A percentile compares a stretch with the other conserved stretches of the same genome.
phyloP scores from a whole-genome alignment of 139 green algal species.

The Tetratostichococcus sp. region DNA sequence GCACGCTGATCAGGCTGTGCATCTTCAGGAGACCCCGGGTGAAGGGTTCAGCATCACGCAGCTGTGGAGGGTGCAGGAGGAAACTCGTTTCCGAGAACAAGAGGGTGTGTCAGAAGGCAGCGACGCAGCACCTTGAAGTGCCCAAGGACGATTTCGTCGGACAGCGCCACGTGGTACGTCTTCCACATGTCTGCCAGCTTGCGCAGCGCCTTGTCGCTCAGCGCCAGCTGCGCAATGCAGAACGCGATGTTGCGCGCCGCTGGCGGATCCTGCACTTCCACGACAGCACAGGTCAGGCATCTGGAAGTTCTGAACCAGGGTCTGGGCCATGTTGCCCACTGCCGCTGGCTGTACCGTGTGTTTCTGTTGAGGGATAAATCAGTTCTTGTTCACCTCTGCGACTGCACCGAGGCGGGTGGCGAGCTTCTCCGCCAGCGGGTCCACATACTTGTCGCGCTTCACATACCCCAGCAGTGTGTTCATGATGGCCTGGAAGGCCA shows the following conservation, averaged over 20 bases:
- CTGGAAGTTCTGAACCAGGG: not conserved
- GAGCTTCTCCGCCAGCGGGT: slow-evolving; percentile 75
- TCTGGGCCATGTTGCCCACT: not conserved
- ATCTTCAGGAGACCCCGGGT: no score
- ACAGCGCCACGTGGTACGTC: slow-evolving; percentile 73
- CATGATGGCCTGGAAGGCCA: slow-evolving; percentile 66
- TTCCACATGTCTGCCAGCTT: slow-evolving; percentile 68
- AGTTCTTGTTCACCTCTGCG: no score
- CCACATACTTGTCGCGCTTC: slow-evolving; percentile 77
- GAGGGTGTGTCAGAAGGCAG: no score
- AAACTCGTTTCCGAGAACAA: no score
- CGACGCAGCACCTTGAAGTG: slow-evolving; percentile 37
- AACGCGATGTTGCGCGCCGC: slow-evolving; percentile 83
- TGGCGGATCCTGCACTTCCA: slow-evolving; percentile 4
- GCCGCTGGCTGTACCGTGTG: no score
- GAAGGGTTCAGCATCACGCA: no score
- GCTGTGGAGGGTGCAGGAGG: no score
- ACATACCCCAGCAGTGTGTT: slow-evolving; percentile 74
- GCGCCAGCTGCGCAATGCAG: slow-evolving; percentile 71
- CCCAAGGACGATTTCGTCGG: slow-evolving; percentile 52
- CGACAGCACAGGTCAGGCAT: not conserved
- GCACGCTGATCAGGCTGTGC: no score
- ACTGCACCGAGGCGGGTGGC: slow-evolving; percentile 51
- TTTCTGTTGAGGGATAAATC: no score
- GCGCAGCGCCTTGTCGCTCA: slow-evolving; percentile 80